phyloP scores from a whole-genome alignment of 108 stramenopile species.

The Nannochloropsis gaditana region DNA sequence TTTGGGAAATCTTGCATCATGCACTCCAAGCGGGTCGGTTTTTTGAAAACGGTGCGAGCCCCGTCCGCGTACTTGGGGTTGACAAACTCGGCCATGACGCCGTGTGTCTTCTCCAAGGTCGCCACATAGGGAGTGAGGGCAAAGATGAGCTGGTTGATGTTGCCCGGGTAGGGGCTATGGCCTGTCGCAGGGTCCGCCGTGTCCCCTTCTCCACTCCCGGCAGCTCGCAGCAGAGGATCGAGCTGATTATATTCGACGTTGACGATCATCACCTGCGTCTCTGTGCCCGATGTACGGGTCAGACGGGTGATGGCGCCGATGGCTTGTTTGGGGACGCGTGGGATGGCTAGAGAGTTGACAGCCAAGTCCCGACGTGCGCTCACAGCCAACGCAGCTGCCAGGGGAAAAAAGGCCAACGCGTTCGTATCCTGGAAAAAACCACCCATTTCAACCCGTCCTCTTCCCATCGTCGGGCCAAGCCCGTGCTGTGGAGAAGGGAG shows the following conservation, averaged over 20 bases:
- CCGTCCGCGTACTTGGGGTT: constrained; percentile 97
- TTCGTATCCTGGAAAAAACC: constrained; percentile 98
- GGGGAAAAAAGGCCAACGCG: constrained; percentile 82
- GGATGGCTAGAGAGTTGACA: constrained; percentile 94
- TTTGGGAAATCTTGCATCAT: constrained; percentile 99
- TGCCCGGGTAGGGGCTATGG: constrained; percentile 91
- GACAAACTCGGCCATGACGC: constrained; percentile 95
- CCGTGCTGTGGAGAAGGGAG: constrained; percentile 72
- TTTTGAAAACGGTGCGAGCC: constrained; percentile 85
- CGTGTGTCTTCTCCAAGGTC: constrained; percentile 67
- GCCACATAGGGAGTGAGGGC: constrained; percentile 69
- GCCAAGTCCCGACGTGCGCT: constrained; percentile 71
- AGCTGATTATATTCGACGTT: constrained; percentile 99
- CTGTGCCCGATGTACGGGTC: constrained; percentile 24
- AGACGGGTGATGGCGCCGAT: constrained; percentile 92
- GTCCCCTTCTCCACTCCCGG: constrained; percentile 79
- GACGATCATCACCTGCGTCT: constrained; percentile 59
- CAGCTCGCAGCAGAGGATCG: constrained; percentile 79
- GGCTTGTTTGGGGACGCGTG: constrained; percentile 87
- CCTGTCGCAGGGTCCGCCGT: constrained; percentile 79
- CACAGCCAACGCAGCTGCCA: constrained; percentile 88
- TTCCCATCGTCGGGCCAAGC: constrained; percentile 76
- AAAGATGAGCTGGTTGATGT: constrained; percentile 94
- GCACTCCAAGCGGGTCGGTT: constrained; percentile 97
- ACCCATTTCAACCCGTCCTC: constrained; percentile 72